phyloP scores from a whole-genome alignment of 192 early-diverging fungal species.

The Dimargaris cristalligena region DNA sequence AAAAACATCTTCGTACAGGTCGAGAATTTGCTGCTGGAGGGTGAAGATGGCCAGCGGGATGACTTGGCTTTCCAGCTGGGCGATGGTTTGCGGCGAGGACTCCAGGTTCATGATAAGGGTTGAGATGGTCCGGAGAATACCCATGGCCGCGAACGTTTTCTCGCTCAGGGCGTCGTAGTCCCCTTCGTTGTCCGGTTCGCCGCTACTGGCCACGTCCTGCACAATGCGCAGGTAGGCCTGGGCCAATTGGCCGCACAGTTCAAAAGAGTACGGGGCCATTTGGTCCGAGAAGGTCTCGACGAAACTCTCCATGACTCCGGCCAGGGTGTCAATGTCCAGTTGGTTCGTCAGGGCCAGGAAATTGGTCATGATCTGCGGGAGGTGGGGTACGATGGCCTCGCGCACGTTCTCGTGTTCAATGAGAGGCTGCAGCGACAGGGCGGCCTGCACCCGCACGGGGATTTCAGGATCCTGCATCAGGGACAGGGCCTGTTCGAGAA shows the following conservation, averaged over 20 bases:
- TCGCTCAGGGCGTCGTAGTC: conserved; percentile 55
- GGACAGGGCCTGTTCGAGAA: conserved; percentile 30
- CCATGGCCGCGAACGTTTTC: conserved; percentile 77
- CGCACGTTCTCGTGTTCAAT: conserved; percentile 54
- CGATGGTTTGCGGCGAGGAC: conserved; percentile 57
- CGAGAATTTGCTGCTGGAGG: conserved; percentile 47
- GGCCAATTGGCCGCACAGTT: conserved; percentile 69
- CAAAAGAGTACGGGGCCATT: conserved; percentile 80
- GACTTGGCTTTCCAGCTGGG: conserved; percentile 60
- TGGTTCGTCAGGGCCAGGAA: conserved; percentile 77
- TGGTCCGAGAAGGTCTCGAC: conserved; percentile 81
- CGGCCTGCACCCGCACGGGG: conserved; percentile 77
- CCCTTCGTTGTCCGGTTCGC: conserved; percentile 15
- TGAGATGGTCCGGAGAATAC: conserved; percentile 75
- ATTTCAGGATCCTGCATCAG: conserved; percentile 60
- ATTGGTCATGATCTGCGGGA: conserved; percentile 77
- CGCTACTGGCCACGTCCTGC: conserved; percentile 28
- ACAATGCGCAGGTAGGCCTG: conserved; percentile 81
- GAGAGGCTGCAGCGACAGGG: conserved; percentile 63
- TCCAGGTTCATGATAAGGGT: conserved; percentile 79
- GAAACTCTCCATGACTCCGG: conserved; percentile 75
- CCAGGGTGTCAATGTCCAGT: conserved; percentile 83
- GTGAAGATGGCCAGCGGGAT: conserved; percentile 64
- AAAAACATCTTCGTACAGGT: conserved; percentile 74
- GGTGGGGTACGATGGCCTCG: conserved; percentile 56